Evolutionary conservation across 2,329 filamentous ascomycete species (phyloP).

Genomic region (Trichophyton schoenleinii): DNA sequence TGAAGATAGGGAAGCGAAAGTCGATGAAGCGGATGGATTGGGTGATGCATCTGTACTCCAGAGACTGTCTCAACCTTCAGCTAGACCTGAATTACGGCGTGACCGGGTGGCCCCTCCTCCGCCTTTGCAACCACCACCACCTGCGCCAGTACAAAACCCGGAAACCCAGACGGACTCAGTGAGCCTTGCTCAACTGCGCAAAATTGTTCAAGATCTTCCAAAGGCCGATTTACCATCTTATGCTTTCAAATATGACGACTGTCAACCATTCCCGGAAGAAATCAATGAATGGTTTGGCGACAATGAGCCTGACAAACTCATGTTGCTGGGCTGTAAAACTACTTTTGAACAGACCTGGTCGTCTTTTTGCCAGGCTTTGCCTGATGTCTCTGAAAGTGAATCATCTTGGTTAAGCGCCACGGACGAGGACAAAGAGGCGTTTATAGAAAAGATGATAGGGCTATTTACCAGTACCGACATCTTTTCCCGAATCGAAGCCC

Average conservation of each 20-base stretch:
- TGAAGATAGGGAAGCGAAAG: conserved; percentile 11
- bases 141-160: conserved; percentile 28
- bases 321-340: conserved; percentile 60
- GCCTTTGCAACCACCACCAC: conserved; percentile 32
- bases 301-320: conserved; percentile 69
- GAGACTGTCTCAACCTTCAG: conserved; percentile 14
- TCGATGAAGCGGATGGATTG: conserved; percentile 10
- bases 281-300: conserved; percentile 97
- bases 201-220: conserved; percentile 61
- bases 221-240: conserved; percentile 60
- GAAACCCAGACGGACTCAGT: conserved; percentile 51
- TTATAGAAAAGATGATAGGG: conserved; percentile 28
- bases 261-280: conserved; percentile 66
- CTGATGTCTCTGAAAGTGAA: conserved; percentile 26
- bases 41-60: conserved; percentile 11
- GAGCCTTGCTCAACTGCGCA: conserved; percentile 59
- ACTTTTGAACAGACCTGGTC: conserved; percentile 69
- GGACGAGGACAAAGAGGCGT: conserved; percentile 36
- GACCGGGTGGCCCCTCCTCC: conserved; percentile 29
- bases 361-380: conserved; percentile 32
- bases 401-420: conserved; percentile 55
- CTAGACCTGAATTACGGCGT: conserved; percentile 27
- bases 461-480: conserved; percentile 29
- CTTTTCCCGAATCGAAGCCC: conserved; percentile 31
- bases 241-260: conserved; percentile 70